A percentile compares a stretch with the other conserved stretches of the same genome.
phyloP scores from a whole-genome alignment of 495 filamentous ascomycete species.

The Oidiodendron maius region DNA sequence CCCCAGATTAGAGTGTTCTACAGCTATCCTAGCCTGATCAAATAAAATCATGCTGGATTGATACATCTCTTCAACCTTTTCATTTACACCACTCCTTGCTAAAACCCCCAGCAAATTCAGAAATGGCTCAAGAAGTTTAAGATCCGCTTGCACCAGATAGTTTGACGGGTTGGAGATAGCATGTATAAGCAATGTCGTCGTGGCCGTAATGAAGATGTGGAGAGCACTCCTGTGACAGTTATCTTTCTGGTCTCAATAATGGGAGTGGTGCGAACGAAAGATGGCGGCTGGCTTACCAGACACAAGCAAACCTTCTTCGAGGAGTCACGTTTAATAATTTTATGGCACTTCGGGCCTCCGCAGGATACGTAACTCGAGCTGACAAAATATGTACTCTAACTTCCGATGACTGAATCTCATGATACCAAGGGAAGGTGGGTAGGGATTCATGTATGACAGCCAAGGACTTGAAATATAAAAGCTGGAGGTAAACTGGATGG shows the following conservation, averaged over 20 bases:
- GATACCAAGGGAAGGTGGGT: conserved; percentile 42
- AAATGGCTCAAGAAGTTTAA: conserved; percentile 14
- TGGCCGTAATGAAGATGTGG: conserved; percentile 91
- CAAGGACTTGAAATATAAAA: conserved; percentile 7
- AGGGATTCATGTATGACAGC: conserved; percentile 3
- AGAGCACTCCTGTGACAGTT: conserved; percentile 67
- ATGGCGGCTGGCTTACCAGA: conserved; percentile 61
- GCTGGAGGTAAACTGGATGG: conserved; percentile 73
- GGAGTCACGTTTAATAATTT: conserved; percentile 90
- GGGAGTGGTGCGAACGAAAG: no score
- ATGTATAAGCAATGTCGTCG: conserved; percentile 91
- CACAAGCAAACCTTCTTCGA: conserved; percentile 85
- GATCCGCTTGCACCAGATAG: conserved; percentile 71
- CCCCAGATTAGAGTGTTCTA: no score
- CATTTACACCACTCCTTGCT: conserved; percentile 4
- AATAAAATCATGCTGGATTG: conserved; percentile 2
- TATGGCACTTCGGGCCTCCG: conserved; percentile 84
- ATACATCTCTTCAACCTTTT: conserved; percentile 13
- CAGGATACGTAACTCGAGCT: conserved; percentile 23
- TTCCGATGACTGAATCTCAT: conserved; percentile 86
- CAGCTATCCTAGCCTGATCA: conserved; percentile 1
- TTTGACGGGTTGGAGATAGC: conserved; percentile 91
- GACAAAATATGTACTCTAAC: conserved; percentile 78
- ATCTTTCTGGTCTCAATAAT: conserved; percentile 19
- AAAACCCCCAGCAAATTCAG: conserved; percentile 6